A percentile compares a stretch with the other conserved stretches of the same genome.
Evolutionary conservation across 2,329 filamentous ascomycete genomes (phyloP).

Genomic region (Aaosphaeria pasadenensis): DNA sequence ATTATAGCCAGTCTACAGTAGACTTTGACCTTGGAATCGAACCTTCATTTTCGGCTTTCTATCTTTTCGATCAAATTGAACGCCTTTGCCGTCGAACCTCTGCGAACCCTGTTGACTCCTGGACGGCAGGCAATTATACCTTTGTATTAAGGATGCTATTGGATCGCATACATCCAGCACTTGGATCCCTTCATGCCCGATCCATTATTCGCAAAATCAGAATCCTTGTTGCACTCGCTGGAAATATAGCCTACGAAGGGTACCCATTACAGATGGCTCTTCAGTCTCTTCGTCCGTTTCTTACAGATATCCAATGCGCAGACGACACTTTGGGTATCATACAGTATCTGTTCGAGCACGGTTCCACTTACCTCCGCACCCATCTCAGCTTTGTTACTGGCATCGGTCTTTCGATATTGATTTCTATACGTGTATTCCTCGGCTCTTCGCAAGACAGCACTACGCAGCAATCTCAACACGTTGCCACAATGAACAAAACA

Average conservation of each 20-base stretch:
- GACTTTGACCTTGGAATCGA: slow-evolving; percentile 76
- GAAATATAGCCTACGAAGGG: slow-evolving; percentile 65
- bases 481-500: slow-evolving; percentile 71
- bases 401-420: slow-evolving; percentile 73
- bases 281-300: slow-evolving; percentile 72
- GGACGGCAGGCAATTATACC: slow-evolving; percentile 72
- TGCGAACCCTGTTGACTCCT: slow-evolving; percentile 62
- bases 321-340: slow-evolving; percentile 86
- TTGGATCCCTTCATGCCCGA: slow-evolving; percentile 84
- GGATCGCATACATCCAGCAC: slow-evolving; percentile 74
- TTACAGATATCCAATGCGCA: slow-evolving; percentile 81
- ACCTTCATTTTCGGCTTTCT: slow-evolving; percentile 78
- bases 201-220: slow-evolving; percentile 83
- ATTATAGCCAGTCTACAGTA: slow-evolving; percentile 62
- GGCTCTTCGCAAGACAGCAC: slow-evolving; percentile 73
- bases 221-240: slow-evolving; percentile 75
- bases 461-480: slow-evolving; percentile 81
- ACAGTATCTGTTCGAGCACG: slow-evolving; percentile 75
- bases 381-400: slow-evolving; percentile 77
- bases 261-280: slow-evolving; percentile 91
- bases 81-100: slow-evolving; percentile 70
- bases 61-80: slow-evolving; percentile 70
- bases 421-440: slow-evolving; percentile 74
- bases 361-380: slow-evolving; percentile 61
- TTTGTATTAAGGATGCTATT: slow-evolving; percentile 75